A percentile compares a stretch with the other conserved stretches of the same genome.
Evolutionary conservation across 352 stramenopile genomes (phyloP).

Genomic region (Globisporangium acanthophoron): DNA sequence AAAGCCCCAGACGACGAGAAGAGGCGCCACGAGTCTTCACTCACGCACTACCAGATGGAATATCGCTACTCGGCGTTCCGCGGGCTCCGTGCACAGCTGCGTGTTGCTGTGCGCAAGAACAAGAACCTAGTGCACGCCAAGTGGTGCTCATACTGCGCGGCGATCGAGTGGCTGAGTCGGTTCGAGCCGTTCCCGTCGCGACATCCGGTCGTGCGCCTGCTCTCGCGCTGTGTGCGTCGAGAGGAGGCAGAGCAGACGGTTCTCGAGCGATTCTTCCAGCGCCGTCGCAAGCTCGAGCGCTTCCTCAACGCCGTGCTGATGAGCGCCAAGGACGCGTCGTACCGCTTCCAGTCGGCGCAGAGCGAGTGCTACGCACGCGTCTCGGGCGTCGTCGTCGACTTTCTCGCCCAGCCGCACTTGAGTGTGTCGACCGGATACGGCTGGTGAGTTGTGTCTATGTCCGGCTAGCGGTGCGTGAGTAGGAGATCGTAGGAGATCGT

Average conservation of each 20-base stretch:
- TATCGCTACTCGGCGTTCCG: constrained; percentile 56
- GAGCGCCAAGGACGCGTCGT: constrained; percentile 44
- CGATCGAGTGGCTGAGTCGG: constrained; percentile 31
- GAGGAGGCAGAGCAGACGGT: constrained; percentile 5
- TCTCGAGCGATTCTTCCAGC: constrained; percentile 15
- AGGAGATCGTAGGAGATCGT: not conserved
- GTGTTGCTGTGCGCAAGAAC: constrained; percentile 15
- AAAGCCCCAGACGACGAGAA: not conserved
- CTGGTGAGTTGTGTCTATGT: not conserved
- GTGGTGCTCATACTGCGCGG: constrained; percentile 55
- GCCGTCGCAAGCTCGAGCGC: constrained; percentile 24
- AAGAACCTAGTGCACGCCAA: constrained; percentile 32
- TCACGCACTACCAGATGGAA: constrained; percentile 28
- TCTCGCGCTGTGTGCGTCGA: not conserved
- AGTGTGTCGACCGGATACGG: constrained; percentile 1
- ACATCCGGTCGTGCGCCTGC: constrained; percentile 16
- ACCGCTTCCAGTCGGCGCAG: constrained; percentile 30
- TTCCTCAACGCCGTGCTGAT: constrained; percentile 46
- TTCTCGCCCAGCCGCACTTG: constrained; percentile 33
- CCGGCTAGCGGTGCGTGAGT: not conserved
- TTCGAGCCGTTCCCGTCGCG: constrained; percentile 43
- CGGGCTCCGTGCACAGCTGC: constrained; percentile 31
- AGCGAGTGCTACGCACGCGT: constrained; percentile 44
- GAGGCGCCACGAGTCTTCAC: not conserved
- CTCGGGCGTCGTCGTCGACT: constrained; percentile 46